Conservation (phyloP, 768 basidiomycete genomes). For the Boletus sensibilis region DNA sequence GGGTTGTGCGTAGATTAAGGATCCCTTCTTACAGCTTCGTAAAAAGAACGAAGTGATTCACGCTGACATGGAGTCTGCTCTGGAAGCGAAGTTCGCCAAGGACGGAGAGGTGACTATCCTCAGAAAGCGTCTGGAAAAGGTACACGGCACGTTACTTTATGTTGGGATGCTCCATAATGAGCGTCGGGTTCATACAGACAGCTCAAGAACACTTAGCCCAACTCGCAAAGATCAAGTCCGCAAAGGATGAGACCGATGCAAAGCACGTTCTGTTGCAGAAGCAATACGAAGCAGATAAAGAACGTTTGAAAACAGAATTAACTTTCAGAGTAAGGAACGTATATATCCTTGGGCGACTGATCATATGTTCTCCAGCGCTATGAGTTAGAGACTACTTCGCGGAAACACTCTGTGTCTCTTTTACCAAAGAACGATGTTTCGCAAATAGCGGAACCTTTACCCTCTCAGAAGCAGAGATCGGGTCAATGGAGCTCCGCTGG, state of each 20-base stretch:
- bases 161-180: background rate
- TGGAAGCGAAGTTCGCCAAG: slow-evolving; percentile 52
- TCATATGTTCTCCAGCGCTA: slow-evolving; percentile 50
- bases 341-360: slow-evolving; percentile 12
- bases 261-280: slow-evolving; percentile 56
- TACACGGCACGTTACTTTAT: slow-evolving; percentile 19
- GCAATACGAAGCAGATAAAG: slow-evolving; percentile 65
- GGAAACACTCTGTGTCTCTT: slow-evolving; percentile 48
- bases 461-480: slow-evolving; percentile 42
- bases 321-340: slow-evolving; percentile 57
- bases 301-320: slow-evolving; percentile 65
- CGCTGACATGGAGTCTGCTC: slow-evolving; percentile 44
- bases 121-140: slow-evolving; percentile 68
- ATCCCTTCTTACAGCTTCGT: slow-evolving; percentile 41
- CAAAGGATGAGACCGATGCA: slow-evolving; percentile 60
- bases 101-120: slow-evolving; percentile 72
- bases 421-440: slow-evolving; percentile 45
- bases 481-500: slow-evolving; percentile 26
- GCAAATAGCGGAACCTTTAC: slow-evolving; percentile 40
- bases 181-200: slow-evolving; percentile 37
- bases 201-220: slow-evolving; percentile 59
- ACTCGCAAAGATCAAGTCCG: slow-evolving; percentile 52
- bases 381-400: slow-evolving; percentile 56
- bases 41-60: slow-evolving; percentile 49
- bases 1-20: slow-evolving; percentile 12